These are phyloP conservation scores for Pseudogymnoascus sp. DNA, from an alignment of 2,329 filamentous ascomycete genomes.

Conservation along the genomic window DNA sequence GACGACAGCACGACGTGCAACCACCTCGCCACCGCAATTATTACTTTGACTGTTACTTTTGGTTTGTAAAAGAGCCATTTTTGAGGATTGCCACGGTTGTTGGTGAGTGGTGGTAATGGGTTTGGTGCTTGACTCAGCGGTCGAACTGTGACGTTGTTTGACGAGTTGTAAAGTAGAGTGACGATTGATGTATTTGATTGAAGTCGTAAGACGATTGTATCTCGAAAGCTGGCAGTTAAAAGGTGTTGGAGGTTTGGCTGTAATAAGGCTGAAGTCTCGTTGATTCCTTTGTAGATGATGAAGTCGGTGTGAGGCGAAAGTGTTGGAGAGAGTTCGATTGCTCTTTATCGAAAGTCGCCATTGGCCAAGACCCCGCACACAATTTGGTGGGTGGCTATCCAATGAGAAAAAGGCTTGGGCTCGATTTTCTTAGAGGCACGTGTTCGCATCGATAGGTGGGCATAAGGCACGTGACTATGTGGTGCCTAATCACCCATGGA, in stretches of 20 bases:
- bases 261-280: not conserved
- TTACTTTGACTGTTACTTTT: conserved; percentile 51
- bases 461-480: conserved; percentile 30
- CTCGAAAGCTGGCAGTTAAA: not conserved
- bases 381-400: not conserved
- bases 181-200: not conserved
- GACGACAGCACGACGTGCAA: conserved; percentile 56
- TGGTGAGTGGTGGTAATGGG: not conserved
- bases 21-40: conserved; percentile 59
- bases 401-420: conserved; percentile 1
- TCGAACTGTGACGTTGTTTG: not conserved
- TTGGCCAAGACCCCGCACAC: conserved; percentile 5
- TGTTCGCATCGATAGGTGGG: conserved; percentile 33
- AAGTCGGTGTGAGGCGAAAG: conserved; percentile 5
- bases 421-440: not conserved
- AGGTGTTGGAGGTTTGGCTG: not conserved
- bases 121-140: conserved; percentile 4
- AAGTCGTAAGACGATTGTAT: conserved; percentile 1
- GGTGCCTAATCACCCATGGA: not conserved
- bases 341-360: conserved; percentile 4
- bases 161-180: not conserved
- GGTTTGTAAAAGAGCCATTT: conserved; percentile 28
- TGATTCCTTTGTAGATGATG: not conserved
- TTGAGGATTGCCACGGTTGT: conserved; percentile 25
- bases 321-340: conserved; percentile 3